Percentiles rank a stretch among this genome's conserved stretches.
phyloP scores from a whole-genome alignment of 108 stramenopile genomes.

The Tribonema minus region DNA sequence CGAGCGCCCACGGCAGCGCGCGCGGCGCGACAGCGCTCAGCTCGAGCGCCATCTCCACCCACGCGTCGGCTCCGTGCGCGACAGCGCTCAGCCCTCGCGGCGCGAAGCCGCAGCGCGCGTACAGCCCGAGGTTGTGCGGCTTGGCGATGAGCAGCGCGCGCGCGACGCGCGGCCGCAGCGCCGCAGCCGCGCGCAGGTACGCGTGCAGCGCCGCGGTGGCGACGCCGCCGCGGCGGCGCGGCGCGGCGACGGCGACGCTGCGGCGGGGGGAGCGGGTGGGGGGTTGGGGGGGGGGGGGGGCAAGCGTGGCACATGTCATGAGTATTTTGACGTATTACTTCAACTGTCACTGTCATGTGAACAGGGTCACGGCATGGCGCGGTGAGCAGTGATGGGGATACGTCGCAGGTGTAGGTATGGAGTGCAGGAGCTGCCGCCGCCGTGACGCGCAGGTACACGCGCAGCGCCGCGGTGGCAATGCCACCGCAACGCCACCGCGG shows the following conservation, averaged over 20 bases:
- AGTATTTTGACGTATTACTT: not conserved
- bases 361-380: too few species aligned
- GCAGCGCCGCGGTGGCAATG: constrained; percentile 58
- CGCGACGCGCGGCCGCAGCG: constrained; percentile 53
- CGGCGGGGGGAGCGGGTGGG: not conserved
- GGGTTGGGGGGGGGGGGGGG: too few species aligned
- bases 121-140: constrained; percentile 67
- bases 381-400: too few species aligned
- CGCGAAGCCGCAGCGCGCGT: constrained; percentile 70
- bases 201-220: constrained; percentile 63
- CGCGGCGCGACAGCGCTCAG: constrained; percentile 12
- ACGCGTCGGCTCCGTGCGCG: constrained; percentile 64
- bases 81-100: constrained; percentile 62
- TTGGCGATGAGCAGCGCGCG: constrained; percentile 70
- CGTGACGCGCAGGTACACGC: constrained; percentile 60
- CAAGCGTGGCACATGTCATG: not conserved
- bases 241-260: too few species aligned
- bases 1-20: constrained; percentile 12
- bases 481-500: constrained; percentile 35
- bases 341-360: not conserved
- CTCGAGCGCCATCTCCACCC: constrained; percentile 70
- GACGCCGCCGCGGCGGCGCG: constrained; percentile 33
- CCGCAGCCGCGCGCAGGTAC: constrained; percentile 55
- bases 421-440: too few species aligned
- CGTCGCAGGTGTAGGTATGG: too few species aligned